Evolutionary conservation across 2,329 filamentous ascomycete species (phyloP), one percentile per base, ranked within the genome.

Genomic region (Waltergamsia citrina): DNA sequence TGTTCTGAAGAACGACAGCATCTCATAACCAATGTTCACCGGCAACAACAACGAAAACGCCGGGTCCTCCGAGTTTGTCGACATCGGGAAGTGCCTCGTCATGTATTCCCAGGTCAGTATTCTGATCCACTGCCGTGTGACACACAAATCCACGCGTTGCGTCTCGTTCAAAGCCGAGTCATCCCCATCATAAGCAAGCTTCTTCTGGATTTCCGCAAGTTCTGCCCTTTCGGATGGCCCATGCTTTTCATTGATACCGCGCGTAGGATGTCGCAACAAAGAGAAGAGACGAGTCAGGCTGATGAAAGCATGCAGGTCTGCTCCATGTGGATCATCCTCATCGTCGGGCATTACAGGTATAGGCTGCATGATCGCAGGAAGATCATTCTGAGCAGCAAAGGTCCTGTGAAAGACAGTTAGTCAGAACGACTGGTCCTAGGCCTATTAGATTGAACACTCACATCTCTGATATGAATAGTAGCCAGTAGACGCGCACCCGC

Each of bases 41-140:
- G 49, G 49, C 2, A 49, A 18, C 2, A 48, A 43, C 1, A 51
- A 34, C 4, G 47, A 48, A 11, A 51, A 48, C 1, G 45, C 49
- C 15, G 48, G 39, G 11, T 45, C 37, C 2, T 47, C 41, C 9
- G 45, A 40, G 19, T 45, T 38, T 18, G 45, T 42, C 1, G 48
- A 50, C 45, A 51, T 45, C 11, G 38, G 36, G 35, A 48, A 50
- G 35, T 49, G 48, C 1, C 46, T 36, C 4, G 44, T 38, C 0
- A 47, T 51, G 12, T 50, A 50, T 33, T 51, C 46, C 49, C 49
- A 52, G 1, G 47, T 22, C 2, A 51, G 41, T 0, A 51, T 39
- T 5, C 44, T 41, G 16, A 51, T 45, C 49, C 49, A 51, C 30
- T 52, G 47, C 3, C 46, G 42, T 3, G 49, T 49, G 3, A 51